These are phyloP conservation scores for Rhynchospora breviuscula DNA, from an alignment of 176 grass and related monocot species.

Conservation along the genomic window DNA sequence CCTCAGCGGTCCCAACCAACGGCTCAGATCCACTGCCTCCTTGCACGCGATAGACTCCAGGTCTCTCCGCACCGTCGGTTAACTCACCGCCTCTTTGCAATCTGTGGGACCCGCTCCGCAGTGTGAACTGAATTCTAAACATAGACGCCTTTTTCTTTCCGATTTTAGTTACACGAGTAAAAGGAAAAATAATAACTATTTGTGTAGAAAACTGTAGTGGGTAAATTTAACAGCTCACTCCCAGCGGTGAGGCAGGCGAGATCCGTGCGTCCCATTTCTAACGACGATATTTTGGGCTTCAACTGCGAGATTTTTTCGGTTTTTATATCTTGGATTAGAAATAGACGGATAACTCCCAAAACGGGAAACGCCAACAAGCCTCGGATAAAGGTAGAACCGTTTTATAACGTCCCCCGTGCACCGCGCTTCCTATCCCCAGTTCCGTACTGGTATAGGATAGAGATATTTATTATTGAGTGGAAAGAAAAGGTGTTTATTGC, in stretches of 20 bases:
- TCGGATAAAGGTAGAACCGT: background rate
- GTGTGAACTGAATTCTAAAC: background rate
- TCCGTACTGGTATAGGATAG: background rate
- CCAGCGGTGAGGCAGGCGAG: slow-evolving; percentile 8
- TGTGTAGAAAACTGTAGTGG: background rate
- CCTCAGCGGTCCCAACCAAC: background rate
- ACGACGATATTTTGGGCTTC: background rate
- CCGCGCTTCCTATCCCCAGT: background rate
- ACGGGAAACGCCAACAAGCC: background rate
- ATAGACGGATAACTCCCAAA: slow-evolving; percentile 17
- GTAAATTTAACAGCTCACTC: slow-evolving; percentile 26
- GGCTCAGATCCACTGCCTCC: background rate
- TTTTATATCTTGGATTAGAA: slow-evolving; percentile 1
- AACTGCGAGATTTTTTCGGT: background rate
- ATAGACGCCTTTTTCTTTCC: background rate
- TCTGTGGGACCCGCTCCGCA: background rate
- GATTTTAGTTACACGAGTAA: background rate
- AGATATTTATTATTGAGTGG: background rate
- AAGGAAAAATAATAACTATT: background rate
- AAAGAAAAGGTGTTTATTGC: background rate
- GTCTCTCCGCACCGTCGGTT: background rate
- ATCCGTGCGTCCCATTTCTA: slow-evolving; percentile 8
- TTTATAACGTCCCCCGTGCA: slow-evolving; percentile 5
- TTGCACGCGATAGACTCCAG: background rate
- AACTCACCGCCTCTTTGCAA: background rate